Base-by-base conservation (phyloP, 805 yeast genomes). In the Barnettozyma botsteinii region DNA sequence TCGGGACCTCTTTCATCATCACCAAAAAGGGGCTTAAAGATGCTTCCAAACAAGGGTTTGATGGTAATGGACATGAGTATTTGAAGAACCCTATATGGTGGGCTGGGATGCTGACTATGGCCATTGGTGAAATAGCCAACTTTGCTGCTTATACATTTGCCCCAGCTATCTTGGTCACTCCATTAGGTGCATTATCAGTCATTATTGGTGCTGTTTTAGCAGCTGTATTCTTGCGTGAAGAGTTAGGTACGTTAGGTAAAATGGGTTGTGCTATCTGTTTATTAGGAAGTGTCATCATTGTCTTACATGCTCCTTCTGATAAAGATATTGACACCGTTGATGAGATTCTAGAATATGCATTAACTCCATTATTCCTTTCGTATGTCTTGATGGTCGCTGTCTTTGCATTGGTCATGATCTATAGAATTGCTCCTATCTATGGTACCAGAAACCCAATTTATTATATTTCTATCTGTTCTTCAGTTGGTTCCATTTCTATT, bases 131-230 rank as follows among this genome's bases (percentile, higher is more conserved):
- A 57, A 64, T 87, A 30, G 95, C 96, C 42, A 87, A 87, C 58
- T 87, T 87, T 58, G 96, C 96, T 4, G 96, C 96, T 0, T 87
- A 87, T 58, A 87, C 96, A 2, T 87, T 87, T 70, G 96, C 96
- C 0, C 96, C 96, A 4, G 94, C 96, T 1, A 84, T 88, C 48
- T 64, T 87, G 51, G 96, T 87, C 31, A 87, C 96, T 5, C 96
- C 96, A 6, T 67, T 87, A 40, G 96, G 96, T 11, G 96, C 96
- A 0, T 66, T 87, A 21, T 79, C 89, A 7, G 96, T 87, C 19
- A 85, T 87, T 48, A 87, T 87, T 45, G 96, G 96, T 13, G 95
- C 96, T 2, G 86, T 87, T 7, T 67, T 87, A 47, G 96, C 96
- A 1, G 82, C 95, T 3, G 59, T 87, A 4, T 86, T 87, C 55